phyloP scores from a whole-genome alignment of 2,329 filamentous ascomycete genomes.

The Colletotrichum spaethianum region DNA sequence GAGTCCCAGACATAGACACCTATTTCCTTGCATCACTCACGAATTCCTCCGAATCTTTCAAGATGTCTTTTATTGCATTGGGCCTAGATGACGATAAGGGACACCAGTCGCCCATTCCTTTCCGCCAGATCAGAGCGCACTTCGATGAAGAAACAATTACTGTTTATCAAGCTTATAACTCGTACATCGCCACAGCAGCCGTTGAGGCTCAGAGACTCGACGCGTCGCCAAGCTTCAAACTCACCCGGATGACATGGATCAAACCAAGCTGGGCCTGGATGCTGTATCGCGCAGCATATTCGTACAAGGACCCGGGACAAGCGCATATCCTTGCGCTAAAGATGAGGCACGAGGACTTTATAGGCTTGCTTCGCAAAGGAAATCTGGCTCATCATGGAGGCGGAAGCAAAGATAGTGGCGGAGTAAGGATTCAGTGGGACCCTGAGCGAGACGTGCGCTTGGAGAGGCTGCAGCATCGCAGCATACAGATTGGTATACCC shows the following conservation, averaged over 20 bases:
- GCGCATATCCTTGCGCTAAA: slow-evolving; percentile 70
- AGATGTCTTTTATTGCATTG: neutral
- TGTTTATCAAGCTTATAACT: slow-evolving; percentile 73
- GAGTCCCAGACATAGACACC: too few species aligned
- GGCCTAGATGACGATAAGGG: neutral
- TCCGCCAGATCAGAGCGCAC: slow-evolving; percentile 67
- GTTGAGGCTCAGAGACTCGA: slow-evolving; percentile 65
- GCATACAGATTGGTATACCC: slow-evolving; percentile 74
- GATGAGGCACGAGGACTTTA: slow-evolving; percentile 66
- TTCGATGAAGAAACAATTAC: slow-evolving; percentile 68
- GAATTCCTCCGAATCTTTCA: too few species aligned
- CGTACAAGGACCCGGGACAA: slow-evolving; percentile 68
- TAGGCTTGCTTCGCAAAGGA: slow-evolving; percentile 58
- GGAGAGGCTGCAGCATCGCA: slow-evolving; percentile 63
- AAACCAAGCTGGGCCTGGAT: slow-evolving; percentile 76
- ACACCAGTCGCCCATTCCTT: neutral
- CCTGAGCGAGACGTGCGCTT: slow-evolving; percentile 66
- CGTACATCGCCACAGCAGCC: slow-evolving; percentile 66
- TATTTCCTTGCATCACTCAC: neutral
- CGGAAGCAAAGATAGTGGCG: slow-evolving; percentile 23
- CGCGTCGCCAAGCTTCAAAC: slow-evolving; percentile 66
- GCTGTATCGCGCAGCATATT: slow-evolving; percentile 74
- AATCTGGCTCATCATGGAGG: slow-evolving; percentile 46
- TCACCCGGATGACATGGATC: slow-evolving; percentile 75
- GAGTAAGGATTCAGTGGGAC: slow-evolving; percentile 75